A percentile compares a stretch with the other conserved stretches of the same genome.
Conservation (phyloP, 192 early-diverging fungal genomes). For the Coemansia brasiliensis region DNA sequence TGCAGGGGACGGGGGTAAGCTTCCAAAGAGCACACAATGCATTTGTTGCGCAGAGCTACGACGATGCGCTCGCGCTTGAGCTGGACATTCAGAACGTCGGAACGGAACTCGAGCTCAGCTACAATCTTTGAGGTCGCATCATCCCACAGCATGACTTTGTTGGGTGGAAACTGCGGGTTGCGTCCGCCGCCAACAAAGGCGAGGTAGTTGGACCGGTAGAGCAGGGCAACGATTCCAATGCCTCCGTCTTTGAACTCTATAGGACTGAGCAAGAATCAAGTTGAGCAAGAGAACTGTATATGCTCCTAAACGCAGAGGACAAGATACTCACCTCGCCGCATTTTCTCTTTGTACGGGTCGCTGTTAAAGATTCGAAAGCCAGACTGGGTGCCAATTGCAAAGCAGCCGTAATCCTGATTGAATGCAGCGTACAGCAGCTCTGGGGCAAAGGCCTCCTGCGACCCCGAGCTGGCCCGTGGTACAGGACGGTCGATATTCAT, state of each 20-base stretch:
- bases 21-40: slow-evolving; percentile 77
- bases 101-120: slow-evolving; percentile 75
- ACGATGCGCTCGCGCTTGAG: slow-evolving; percentile 77
- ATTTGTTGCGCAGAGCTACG: slow-evolving; percentile 73
- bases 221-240: slow-evolving; percentile 79
- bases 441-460: slow-evolving; percentile 48
- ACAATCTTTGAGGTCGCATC: slow-evolving; percentile 70
- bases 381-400: slow-evolving; percentile 75
- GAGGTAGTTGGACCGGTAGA: slow-evolving; percentile 82
- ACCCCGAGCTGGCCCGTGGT: slow-evolving; percentile 28
- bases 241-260: slow-evolving; percentile 81
- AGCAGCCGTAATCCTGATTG: slow-evolving; percentile 84
- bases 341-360: slow-evolving; percentile 81
- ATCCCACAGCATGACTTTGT: slow-evolving; percentile 87
- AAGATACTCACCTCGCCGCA: slow-evolving; percentile 56
- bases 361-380: slow-evolving; percentile 86
- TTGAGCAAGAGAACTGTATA: not conserved
- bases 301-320: not conserved
- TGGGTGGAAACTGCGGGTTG: slow-evolving; percentile 82
- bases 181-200: slow-evolving; percentile 83
- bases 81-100: slow-evolving; percentile 78
- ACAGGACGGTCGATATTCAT: slow-evolving; percentile 52
- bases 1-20: slow-evolving; percentile 71
- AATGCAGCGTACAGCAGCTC: slow-evolving; percentile 74
- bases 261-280: not conserved